These are phyloP conservation scores for Lecanicillium sp. DNA, from an alignment of 2,329 filamentous ascomycete species.

Conservation along the genomic window DNA sequence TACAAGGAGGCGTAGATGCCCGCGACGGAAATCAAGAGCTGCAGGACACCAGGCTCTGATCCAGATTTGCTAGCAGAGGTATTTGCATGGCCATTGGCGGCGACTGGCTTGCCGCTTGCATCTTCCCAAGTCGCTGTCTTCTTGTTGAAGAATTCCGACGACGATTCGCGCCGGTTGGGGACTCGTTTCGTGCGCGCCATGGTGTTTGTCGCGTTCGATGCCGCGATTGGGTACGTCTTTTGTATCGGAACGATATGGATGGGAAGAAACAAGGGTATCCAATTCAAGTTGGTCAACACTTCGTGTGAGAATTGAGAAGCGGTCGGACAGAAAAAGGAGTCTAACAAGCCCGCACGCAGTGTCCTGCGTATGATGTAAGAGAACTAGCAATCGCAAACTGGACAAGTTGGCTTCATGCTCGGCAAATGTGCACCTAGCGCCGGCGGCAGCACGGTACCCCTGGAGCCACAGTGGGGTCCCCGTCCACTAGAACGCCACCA, in stretches of 20 bases:
- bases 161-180: constrained; percentile 56
- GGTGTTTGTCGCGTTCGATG: constrained; percentile 2
- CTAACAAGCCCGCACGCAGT: no score
- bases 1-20: constrained; percentile 98
- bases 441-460: no score
- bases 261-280: neutral
- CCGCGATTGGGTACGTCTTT: neutral
- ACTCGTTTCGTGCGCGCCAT: constrained; percentile 70
- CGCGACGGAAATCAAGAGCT: constrained; percentile 78
- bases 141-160: constrained; percentile 56
- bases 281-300: no score
- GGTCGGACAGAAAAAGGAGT: no score
- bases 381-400: no score
- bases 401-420: no score
- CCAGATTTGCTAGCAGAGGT: constrained; percentile 18
- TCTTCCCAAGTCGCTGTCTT: constrained; percentile 28
- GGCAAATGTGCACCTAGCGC: no score
- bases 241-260: no score
- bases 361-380: no score
- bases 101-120: constrained; percentile 20
- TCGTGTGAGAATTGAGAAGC: no score
- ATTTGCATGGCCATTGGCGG: constrained; percentile 16
- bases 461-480: no score
- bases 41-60: constrained; percentile 55
- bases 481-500: no score